Evolutionary conservation across 2,329 filamentous ascomycete species (phyloP), one percentile per base, ranked within the genome.

Genomic region (Nectriaceae sp.): DNA sequence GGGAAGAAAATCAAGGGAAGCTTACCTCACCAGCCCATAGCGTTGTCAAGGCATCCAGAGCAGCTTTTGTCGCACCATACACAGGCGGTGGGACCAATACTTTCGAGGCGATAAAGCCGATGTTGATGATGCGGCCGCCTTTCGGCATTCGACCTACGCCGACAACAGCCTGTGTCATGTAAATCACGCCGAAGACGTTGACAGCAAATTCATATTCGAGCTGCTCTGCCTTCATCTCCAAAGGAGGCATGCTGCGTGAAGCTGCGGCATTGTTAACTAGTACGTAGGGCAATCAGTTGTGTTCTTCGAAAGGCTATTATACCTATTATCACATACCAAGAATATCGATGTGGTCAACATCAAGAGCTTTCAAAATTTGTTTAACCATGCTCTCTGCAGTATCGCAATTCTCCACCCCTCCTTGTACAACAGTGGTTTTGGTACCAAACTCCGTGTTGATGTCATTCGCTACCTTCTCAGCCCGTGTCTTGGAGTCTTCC

Each of bases 71-170:
- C 1, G 66, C 65, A 58, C 69, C 67, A 39, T 68, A 53, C 3
- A 49, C 22, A 15, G 10, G 33, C 11, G 33, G 26, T 8, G 26
- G 26, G 10, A 31, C 26, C 26, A 31, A 31, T 8, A 31, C 26
- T 31, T 65, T 68, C 11, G 66, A 65, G 11, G 58, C 53, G 40
- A 65, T 59, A 11, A 57, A 60, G 31, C 65, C 61, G 21, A 68
- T 57, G 47, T 70, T 71, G 51, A 70, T 60, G 42, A 71, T 66
- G 5, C 68, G 65, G 21, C 68, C 63, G 16, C 67, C 67, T 11
- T 43, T 51, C 3, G 66, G 64, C 65, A 70, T 70, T 10, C 62
- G 45, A 16, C 50, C 50, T 10, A 41, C 55, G 20, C 44, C 56
- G 4, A 56, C 60, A 33, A 53, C 65, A 16, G 67, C 67, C 49